These are phyloP conservation scores for Phoma sp. DNA, from an alignment of 2,329 filamentous ascomycete species.

Conservation along the genomic window DNA sequence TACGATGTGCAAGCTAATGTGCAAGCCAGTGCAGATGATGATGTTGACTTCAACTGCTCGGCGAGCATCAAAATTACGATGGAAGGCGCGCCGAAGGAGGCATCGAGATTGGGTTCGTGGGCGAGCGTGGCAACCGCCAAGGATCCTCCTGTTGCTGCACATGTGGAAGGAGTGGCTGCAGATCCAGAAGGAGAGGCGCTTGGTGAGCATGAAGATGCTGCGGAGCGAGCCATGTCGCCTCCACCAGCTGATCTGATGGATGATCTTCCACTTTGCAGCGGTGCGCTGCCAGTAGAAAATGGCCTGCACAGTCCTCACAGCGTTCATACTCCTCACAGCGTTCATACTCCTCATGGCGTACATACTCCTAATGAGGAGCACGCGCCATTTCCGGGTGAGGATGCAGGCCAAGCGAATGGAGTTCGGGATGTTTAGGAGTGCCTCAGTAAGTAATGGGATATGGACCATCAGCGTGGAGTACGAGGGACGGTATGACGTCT, in stretches of 20 bases:
- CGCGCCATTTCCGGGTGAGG: too few relatives aligned
- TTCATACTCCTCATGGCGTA: too few relatives aligned
- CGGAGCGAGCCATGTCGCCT: neutral
- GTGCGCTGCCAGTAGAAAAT: conserved; percentile 4
- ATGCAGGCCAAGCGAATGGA: too few relatives aligned
- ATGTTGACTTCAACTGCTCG: neutral
- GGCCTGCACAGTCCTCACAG: neutral
- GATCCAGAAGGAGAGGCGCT: neutral
- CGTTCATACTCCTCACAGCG: too few relatives aligned
- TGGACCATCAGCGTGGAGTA: too few relatives aligned
- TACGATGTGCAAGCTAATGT: neutral
- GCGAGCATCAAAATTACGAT: neutral
- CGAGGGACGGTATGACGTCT: too few relatives aligned
- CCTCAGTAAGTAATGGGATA: too few relatives aligned
- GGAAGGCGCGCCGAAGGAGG: neutral
- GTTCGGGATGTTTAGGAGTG: too few relatives aligned
- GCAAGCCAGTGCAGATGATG: neutral
- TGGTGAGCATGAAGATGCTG: neutral
- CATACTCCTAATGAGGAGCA: too few relatives aligned
- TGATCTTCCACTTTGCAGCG: conserved; percentile 5
- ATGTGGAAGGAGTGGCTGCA: too few relatives aligned
- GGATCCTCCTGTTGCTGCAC: too few relatives aligned
- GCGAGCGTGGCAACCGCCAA: too few relatives aligned
- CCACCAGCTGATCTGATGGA: neutral
- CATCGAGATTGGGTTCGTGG: neutral